phyloP scores from a whole-genome alignment of 495 filamentous ascomycete genomes.

The Aspergillus olivimuriae region DNA sequence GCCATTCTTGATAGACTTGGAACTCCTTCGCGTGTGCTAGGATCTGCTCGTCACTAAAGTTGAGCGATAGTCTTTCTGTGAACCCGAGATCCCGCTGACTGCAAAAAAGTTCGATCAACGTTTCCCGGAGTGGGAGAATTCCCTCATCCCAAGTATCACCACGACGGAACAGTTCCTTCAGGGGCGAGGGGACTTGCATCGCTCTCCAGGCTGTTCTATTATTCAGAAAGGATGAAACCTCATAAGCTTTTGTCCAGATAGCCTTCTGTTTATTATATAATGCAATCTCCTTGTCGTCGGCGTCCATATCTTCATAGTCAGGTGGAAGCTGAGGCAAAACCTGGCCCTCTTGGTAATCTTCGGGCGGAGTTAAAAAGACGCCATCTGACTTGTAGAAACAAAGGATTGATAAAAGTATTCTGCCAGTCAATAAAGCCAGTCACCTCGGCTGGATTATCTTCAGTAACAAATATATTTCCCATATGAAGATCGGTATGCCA shows the following conservation, averaged over 20 bases:
- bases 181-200: not conserved
- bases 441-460: constrained; percentile 19
- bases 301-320: not conserved
- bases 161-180: not conserved
- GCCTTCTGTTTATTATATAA: not conserved
- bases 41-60: not conserved
- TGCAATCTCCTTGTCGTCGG: not conserved
- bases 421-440: constrained; percentile 27
- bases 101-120: not conserved
- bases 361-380: constrained; percentile 26
- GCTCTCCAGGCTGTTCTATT: not conserved
- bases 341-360: constrained; percentile 13
- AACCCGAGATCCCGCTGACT: not conserved
- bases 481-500: constrained; percentile 34
- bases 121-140: not conserved
- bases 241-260: not conserved
- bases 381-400: constrained; percentile 27
- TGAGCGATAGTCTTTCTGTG: not conserved
- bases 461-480: constrained; percentile 30
- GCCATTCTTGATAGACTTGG: not conserved
- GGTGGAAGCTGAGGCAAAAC: not conserved
- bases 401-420: constrained; percentile 18
- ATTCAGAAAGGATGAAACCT: not conserved
- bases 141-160: not conserved
- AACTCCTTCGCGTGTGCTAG: not conserved